Percentiles rank a stretch among this genome's conserved stretches.
phyloP scores from a whole-genome alignment of 352 stramenopile genomes.

The Globisporangium iwayamae region DNA sequence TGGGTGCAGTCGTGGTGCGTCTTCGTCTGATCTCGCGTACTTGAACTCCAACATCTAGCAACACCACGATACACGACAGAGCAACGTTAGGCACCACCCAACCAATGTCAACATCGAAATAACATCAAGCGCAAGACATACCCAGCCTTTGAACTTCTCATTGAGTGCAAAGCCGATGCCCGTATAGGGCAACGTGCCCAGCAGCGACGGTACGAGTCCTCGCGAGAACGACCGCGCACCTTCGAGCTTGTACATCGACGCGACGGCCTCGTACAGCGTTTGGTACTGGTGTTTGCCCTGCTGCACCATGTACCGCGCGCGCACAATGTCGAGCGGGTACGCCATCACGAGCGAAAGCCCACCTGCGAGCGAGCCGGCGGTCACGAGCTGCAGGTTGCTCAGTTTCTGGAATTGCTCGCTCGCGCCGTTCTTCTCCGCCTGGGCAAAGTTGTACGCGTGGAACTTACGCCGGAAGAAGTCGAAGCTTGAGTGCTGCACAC shows the following conservation, averaged over 20 bases:
- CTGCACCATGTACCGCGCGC: conserved; percentile 85
- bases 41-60: conserved; percentile 48
- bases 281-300: conserved; percentile 74
- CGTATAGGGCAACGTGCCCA: conserved; percentile 84
- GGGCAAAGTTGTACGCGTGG: conserved; percentile 69
- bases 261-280: conserved; percentile 63
- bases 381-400: conserved; percentile 71
- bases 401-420: conserved; percentile 51
- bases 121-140: conserved; percentile 18
- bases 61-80: not conserved
- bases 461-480: conserved; percentile 82
- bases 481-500: conserved; percentile 80
- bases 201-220: conserved; percentile 68
- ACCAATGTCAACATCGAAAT: not conserved
- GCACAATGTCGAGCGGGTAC: conserved; percentile 82
- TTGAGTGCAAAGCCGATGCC: conserved; percentile 85
- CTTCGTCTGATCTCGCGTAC: conserved; percentile 27
- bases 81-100: not conserved
- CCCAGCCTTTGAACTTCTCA: conserved; percentile 78
- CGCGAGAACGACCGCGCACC: conserved; percentile 63
- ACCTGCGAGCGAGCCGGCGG: conserved; percentile 66
- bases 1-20: conserved; percentile 42
- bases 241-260: conserved; percentile 75
- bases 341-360: conserved; percentile 67
- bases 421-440: conserved; percentile 30